Base-by-base conservation (phyloP, 257 asterid genomes). In the Solanum clarkiae region DNA sequence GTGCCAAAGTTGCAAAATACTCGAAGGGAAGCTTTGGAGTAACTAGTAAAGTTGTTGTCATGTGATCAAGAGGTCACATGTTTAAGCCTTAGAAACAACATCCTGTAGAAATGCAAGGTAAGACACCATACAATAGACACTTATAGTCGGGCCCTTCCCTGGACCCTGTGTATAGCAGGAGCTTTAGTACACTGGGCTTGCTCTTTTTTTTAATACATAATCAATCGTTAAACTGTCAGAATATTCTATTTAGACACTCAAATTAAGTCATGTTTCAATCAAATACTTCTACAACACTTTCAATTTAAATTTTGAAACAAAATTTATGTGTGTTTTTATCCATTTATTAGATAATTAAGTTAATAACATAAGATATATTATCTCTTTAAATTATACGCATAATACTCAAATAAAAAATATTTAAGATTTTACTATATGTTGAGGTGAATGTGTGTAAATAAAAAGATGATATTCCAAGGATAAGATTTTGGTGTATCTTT, bases 401-500 rank as follows among this genome's bases (percentile, higher is more conserved):
- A 13, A 65, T 2, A 6, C 10, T 26, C 2, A 65, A 65, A 7
- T 63, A 65, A 0, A 26, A 26, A 65, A 65, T 4, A 0, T 6
- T 13, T 22, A 5, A 60, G 6, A 7, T 5, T 54, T 14, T 54
- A 54, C 3, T 0, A 10, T 5, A 15, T 54, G 2, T 15, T 54
- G 20, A 54, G 57, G 0, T 2, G 0, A 0, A 62, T 0, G 0
- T 0, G 3, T 62, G 13, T 63, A 63, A 65, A 26, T 65, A 65
- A 65, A 8, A 29, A 7, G 5, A 26, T 26, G 5, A 26, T 3
- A 62, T 62, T 20, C 65, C 5, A 68, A 1, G 5, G 17, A 5
- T 69, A 17, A 45, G 15, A 47, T 22, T 44, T n/a, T 72, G 56
- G 40, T 72, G 81, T 24, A 24, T 71, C 80, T 42, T 42, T 42